These are phyloP conservation scores for Artemisia tridentata DNA, from an alignment of 129 eudicot genomes.

Conservation along the genomic window DNA sequence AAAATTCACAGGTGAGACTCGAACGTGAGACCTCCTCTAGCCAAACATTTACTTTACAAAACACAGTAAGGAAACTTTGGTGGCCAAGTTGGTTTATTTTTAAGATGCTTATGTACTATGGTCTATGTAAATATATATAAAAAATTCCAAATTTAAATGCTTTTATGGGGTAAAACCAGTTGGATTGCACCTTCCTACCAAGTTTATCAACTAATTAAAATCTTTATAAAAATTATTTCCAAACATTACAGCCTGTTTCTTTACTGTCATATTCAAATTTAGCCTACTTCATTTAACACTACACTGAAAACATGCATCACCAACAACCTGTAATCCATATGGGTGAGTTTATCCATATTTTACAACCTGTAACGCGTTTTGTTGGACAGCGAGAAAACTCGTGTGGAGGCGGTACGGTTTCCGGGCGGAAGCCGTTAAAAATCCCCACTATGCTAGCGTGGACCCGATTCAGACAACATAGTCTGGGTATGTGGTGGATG, in stretches of 20 bases:
- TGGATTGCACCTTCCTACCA: conserved; percentile 11
- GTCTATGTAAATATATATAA: not conserved
- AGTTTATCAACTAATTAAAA: not conserved
- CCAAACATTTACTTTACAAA: too few relatives aligned
- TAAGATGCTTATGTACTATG: not conserved
- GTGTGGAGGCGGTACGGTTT: too few relatives aligned
- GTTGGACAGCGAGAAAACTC: too few relatives aligned
- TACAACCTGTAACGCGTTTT: conserved; percentile 18
- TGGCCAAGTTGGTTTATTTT: too few relatives aligned
- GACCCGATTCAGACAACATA: too few relatives aligned
- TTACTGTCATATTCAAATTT: not conserved
- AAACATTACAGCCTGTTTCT: conserved; percentile 29
- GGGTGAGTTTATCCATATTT: conserved; percentile 8
- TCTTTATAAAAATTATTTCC: conserved; percentile 3
- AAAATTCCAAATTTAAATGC: not conserved
- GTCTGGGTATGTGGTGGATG: too few relatives aligned
- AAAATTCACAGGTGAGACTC: too few relatives aligned
- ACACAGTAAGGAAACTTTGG: too few relatives aligned
- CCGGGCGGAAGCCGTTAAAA: too few relatives aligned
- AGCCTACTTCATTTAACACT: conserved; percentile 6
- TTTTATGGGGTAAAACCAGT: conserved; percentile 10
- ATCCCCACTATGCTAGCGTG: too few relatives aligned
- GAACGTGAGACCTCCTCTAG: too few relatives aligned
- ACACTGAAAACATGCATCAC: conserved; percentile 4
- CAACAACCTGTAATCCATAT: conserved; percentile 15